phyloP scores from a whole-genome alignment of 2,329 filamentous ascomycete species.

The Fusarium duplospermum region DNA sequence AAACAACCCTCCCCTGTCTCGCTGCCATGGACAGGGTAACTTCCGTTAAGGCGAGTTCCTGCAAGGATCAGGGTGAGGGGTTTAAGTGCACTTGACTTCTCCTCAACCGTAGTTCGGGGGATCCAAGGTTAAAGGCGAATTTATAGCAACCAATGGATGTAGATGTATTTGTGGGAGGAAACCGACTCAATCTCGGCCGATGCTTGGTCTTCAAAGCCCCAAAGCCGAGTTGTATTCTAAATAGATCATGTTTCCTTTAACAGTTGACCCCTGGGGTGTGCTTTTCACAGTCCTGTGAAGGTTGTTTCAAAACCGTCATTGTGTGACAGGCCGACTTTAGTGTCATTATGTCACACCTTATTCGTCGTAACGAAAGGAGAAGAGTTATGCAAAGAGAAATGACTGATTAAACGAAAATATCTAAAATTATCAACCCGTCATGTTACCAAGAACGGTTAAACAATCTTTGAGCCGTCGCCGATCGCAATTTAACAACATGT shows the following conservation, averaged over 20 bases:
- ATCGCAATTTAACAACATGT: neutral
- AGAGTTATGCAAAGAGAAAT: too few relatives aligned
- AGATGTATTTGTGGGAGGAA: neutral
- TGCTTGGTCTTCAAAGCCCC: neutral
- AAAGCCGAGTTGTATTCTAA: neutral
- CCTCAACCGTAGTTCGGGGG: neutral
- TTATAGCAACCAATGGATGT: neutral
- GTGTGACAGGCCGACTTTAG: neutral
- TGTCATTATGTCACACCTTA: neutral
- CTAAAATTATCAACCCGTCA: neutral
- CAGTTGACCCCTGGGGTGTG: neutral
- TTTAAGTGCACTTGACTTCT: neutral
- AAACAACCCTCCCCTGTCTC: constrained; percentile 8
- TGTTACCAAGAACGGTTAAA: neutral
- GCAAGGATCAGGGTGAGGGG: neutral
- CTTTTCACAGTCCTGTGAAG: neutral
- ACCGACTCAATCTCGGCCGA: neutral
- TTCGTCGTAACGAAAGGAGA: too few relatives aligned
- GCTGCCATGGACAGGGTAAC: constrained; percentile 10
- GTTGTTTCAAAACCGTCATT: neutral
- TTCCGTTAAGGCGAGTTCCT: neutral
- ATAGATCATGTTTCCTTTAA: neutral
- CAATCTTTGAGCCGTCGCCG: neutral
- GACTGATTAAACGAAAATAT: neutral
- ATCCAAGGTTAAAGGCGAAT: neutral